Base-by-base conservation (phyloP, 2,329 filamentous ascomycete species). In the Hypoxylon sp. region DNA sequence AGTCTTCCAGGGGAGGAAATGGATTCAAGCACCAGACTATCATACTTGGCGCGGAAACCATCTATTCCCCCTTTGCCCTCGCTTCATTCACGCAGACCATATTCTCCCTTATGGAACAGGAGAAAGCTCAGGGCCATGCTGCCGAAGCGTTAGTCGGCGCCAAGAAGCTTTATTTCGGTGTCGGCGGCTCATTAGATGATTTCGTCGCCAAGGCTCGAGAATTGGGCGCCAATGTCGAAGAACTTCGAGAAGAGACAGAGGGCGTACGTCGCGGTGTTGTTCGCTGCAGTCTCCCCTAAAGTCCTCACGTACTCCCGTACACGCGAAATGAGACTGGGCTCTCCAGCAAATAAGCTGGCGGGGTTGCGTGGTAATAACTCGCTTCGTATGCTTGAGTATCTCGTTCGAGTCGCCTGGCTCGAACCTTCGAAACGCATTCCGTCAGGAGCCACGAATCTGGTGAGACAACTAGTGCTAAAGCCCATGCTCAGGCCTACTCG, bases 161-260 rank as follows among this genome's bases (percentile, higher is more conserved):
- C 0, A 96, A 96, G 81, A 87, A 88, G 69, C 84, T 94, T 9
- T 96, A 96, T 78, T 96, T 96, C 78, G 92, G 92, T 2, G 92
- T 96, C 4, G 92, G 92, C 0, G 92, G 92, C 0, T 94, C 91
- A 19, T 84, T 96, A 21, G 90, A 93, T 75, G 91, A 92, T 69
- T 93, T 96, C 71, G 80, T 89, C 50, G 78, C 82, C 53, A 81
- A 79, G 67, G 84, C 87, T 43, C 79, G 79, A 58, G 79, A 75
- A 0, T 81, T 81, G 37, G 87, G 87, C 2, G 82, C 80, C 9
- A 67, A 71, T 2, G 83, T 90, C 34, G 77, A 81, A 41, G 80
- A 82, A 51, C 69, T 90, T 32, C 81, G 85, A 62, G 87, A 90
- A 73, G 88, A 90, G 74, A 81, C 81, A 0, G 85, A 87, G 48